Base-by-base conservation (phyloP, 1,284 basidiomycete genomes). In the Trichosporon sp. region DNA sequence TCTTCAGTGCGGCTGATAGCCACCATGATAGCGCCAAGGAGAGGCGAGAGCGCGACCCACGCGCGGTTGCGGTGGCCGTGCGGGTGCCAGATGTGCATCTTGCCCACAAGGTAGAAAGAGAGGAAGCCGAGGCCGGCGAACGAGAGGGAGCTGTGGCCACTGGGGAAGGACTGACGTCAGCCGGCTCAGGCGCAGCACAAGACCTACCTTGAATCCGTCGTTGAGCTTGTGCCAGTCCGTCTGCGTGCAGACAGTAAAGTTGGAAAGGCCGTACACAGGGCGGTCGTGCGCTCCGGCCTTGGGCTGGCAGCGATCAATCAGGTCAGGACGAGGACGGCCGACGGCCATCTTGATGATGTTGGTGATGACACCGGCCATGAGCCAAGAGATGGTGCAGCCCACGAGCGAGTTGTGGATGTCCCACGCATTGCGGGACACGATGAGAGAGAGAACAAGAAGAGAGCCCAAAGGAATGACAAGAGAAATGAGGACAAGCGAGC, bases 61-160 rank as follows among this genome's bases (percentile, higher is more conserved):
- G 91, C 89, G 76, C 95, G 94, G 42, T 88, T 86, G 32, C 91
- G 86, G 81, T 93, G 88, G 3, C 93, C 93, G 53, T 89, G 86
- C 58, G 85, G 84, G 79, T 97, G 93, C 75, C 94, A 97, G 11
- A 98, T 84, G 78, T 96, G 95, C 76, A 97, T 84, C 83, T 98
- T 98, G 3, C 94, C 95, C 7, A 92, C 91, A 3, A 95, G 83
- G 80, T 96, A 98, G 73, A 93, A 91, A 3, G 91, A 86, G 38
- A 99, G 85, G 84, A 95, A 98, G 1, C 92, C 92, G 3, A 98
- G 86, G 1, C 96, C 95, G 9, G 94, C 92, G 78, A 95, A 98
- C 0, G 93, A 92, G 65, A 95, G 68, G 31, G 81, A 82, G 53
- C 77, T 78, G 83, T 98, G 96, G 0, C 96, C 96, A 64, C 92